Percentiles rank a stretch among this genome's conserved stretches.
Conservation (phyloP, 2,329 filamentous ascomycete species). For the Arthroderma sp. region DNA sequence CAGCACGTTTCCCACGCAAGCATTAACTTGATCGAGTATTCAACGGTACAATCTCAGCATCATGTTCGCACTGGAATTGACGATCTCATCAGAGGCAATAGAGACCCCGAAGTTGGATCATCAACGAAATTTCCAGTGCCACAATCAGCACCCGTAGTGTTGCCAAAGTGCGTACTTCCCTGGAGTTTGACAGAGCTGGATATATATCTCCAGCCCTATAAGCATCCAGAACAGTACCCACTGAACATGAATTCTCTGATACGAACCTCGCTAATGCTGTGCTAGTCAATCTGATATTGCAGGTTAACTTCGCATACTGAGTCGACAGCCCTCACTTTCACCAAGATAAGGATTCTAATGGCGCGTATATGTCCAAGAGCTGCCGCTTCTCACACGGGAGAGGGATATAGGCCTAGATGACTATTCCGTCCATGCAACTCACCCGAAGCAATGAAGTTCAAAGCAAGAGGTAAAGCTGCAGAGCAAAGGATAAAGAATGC, state of each 20-base stretch:
- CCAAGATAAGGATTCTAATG: neutral
- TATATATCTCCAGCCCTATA: neutral
- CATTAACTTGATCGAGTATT: constrained; percentile 98
- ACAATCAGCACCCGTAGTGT: constrained; percentile 78
- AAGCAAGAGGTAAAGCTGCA: constrained; percentile 62
- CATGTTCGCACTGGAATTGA: constrained; percentile 30
- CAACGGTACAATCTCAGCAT: constrained; percentile 92
- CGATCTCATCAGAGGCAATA: constrained; percentile 21
- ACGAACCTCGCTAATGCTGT: constrained; percentile 18
- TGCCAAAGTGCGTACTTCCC: constrained; percentile 29
- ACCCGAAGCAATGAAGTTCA: constrained; percentile 89
- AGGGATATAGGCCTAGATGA: constrained; percentile 19
- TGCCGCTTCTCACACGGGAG: constrained; percentile 45
- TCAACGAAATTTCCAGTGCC: constrained; percentile 20
- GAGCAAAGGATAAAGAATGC: neutral
- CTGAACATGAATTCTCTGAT: constrained; percentile 18
- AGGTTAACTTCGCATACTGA: neutral
- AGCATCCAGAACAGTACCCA: constrained; percentile 11
- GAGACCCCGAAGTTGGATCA: constrained; percentile 42
- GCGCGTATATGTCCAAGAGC: constrained; percentile 24
- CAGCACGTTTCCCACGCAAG: constrained; percentile 98
- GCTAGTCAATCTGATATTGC: neutral
- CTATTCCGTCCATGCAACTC: constrained; percentile 45
- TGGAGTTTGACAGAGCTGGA: constrained; percentile 9
- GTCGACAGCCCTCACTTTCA: neutral